Percentiles rank a stretch among this genome's conserved stretches.
Evolutionary conservation across 805 yeast species (phyloP).

Genomic region (Monosporozyma yasuniensis): DNA sequence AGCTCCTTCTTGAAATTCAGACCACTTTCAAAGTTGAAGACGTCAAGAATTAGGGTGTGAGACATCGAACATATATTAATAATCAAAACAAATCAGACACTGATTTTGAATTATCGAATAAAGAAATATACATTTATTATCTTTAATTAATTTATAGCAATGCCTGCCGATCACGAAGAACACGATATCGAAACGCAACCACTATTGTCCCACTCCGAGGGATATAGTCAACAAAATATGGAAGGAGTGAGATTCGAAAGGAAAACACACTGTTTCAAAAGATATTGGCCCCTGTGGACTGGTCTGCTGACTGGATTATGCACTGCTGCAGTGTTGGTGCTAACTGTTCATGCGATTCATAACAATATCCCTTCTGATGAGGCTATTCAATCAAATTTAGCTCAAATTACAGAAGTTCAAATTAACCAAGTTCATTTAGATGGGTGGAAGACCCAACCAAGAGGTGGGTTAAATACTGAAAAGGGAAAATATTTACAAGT

Average conservation of each 20-base stretch:
- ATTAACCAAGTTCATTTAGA: slow-evolving; percentile 17
- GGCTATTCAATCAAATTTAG: slow-evolving; percentile 11
- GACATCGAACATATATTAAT: neutral
- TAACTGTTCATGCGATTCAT: neutral
- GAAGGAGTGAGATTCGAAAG: neutral
- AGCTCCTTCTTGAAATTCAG: neutral
- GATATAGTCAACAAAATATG: neutral
- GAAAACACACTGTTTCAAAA: neutral
- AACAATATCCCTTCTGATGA: slow-evolving; percentile 5
- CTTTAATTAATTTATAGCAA: neutral
- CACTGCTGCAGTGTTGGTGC: neutral
- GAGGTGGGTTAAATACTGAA: slow-evolving; percentile 12
- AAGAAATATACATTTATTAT: too few species aligned
- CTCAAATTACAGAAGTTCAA: slow-evolving; percentile 16
- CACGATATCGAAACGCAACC: slow-evolving; percentile 17
- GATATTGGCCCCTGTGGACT: neutral
- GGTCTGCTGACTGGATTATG: neutral
- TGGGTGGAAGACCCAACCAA: slow-evolving; percentile 22
- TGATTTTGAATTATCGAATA: too few species aligned
- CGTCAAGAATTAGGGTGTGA: neutral
- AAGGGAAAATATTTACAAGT: slow-evolving; percentile 17
- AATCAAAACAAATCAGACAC: neutral
- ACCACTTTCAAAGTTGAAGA: neutral
- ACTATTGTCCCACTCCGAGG: slow-evolving; percentile 2
- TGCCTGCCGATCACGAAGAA: neutral